phyloP scores from a whole-genome alignment of 2,329 filamentous ascomycete genomes.

The Arthrobotrys musiformis region DNA sequence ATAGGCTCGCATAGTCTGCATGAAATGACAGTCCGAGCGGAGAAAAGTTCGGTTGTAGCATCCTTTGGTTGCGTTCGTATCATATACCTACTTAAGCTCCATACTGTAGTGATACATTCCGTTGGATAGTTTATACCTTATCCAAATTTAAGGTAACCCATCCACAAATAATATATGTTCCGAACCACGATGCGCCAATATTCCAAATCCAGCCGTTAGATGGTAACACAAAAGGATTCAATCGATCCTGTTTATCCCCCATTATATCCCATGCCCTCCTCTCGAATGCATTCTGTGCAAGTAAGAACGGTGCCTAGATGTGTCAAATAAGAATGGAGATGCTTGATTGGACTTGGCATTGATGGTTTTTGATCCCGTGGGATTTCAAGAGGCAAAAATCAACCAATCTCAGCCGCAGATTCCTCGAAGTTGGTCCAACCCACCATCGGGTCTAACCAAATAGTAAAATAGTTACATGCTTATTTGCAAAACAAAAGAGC shows the following conservation, averaged over 20 bases:
- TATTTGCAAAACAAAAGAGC: background rate
- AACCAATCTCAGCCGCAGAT: constrained; percentile 54
- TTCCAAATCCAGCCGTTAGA: constrained; percentile 7
- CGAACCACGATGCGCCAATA: background rate
- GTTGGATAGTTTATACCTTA: too few relatives aligned
- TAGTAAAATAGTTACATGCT: background rate
- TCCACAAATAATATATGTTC: background rate
- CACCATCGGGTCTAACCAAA: background rate
- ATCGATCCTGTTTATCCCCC: too few relatives aligned
- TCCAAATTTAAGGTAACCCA: too few relatives aligned
- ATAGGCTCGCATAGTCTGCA: too few relatives aligned
- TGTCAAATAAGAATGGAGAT: background rate
- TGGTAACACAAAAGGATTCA: background rate
- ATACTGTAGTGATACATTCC: too few relatives aligned
- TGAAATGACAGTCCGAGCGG: background rate
- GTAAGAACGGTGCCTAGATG: background rate
- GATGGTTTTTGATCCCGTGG: constrained; percentile 28
- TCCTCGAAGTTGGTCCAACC: background rate
- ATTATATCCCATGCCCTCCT: too few relatives aligned
- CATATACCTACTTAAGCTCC: too few relatives aligned
- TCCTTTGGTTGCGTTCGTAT: too few relatives aligned
- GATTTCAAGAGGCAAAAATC: constrained; percentile 30
- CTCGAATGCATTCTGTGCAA: too few relatives aligned
- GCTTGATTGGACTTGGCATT: constrained; percentile 28
- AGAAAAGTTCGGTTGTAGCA: background rate